Conservation (phyloP, 2,329 filamentous ascomycete species). For the Botrytis paeoniae region DNA sequence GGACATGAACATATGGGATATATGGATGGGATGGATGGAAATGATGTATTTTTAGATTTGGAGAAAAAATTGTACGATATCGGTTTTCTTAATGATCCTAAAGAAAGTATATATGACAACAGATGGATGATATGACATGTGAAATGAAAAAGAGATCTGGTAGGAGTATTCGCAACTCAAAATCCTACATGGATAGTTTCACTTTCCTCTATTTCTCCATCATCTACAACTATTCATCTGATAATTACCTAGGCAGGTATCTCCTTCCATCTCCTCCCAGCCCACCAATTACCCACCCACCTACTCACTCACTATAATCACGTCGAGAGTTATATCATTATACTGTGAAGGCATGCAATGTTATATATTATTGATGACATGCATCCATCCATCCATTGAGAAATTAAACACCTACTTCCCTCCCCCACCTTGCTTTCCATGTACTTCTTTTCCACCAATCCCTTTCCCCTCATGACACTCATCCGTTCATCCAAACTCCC, state of each 20-base stretch:
- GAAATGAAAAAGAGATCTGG: not conserved
- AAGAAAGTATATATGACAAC: not conserved
- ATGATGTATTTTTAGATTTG: not conserved
- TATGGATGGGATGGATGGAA: not conserved
- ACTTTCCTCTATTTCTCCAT: not conserved
- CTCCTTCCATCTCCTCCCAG: not conserved
- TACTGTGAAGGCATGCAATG: not conserved
- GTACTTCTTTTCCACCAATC: not conserved
- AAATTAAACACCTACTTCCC: not conserved
- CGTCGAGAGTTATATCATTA: not conserved
- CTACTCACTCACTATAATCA: not conserved
- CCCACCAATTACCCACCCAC: not conserved
- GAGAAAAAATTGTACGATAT: not conserved
- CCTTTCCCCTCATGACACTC: not conserved
- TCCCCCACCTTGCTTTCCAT: not conserved
- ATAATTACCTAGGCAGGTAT: not conserved
- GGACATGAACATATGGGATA: not conserved
- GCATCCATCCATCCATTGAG: not conserved
- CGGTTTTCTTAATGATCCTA: not conserved
- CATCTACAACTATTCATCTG: not conserved
- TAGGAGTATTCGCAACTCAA: not conserved
- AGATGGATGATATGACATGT: not conserved
- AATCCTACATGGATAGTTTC: no score
- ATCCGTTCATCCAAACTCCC: not conserved
- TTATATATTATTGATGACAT: not conserved